Conservation (phyloP, 2,329 filamentous ascomycete species). For the Curvularia sp. region DNA sequence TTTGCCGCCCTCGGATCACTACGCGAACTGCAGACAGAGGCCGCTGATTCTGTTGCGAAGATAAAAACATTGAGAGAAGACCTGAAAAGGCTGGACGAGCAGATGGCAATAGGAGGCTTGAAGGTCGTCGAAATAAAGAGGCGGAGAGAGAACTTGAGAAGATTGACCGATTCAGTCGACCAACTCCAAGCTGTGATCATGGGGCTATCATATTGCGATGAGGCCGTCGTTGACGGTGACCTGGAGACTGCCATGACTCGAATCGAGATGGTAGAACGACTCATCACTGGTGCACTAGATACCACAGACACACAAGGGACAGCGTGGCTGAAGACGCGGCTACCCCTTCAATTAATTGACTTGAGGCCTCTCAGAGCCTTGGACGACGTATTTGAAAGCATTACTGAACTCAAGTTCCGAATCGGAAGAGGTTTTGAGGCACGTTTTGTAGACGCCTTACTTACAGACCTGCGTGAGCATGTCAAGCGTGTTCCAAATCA, state of each 20-base stretch:
- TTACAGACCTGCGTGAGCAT: slow-evolving; percentile 82
- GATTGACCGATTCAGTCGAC: slow-evolving; percentile 79
- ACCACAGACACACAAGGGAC: slow-evolving; percentile 35
- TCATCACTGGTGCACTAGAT: slow-evolving; percentile 76
- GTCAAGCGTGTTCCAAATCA: slow-evolving; percentile 72
- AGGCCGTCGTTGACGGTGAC: slow-evolving; percentile 80
- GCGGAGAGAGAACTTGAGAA: slow-evolving; percentile 81
- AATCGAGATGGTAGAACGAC: slow-evolving; percentile 77
- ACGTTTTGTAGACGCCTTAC: slow-evolving; percentile 77
- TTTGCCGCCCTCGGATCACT: slow-evolving; percentile 92
- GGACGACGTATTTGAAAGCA: slow-evolving; percentile 78
- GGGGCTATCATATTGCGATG: slow-evolving; percentile 77
- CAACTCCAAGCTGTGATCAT: slow-evolving; percentile 83
- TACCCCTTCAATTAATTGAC: slow-evolving; percentile 64
- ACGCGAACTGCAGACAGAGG: slow-evolving; percentile 88
- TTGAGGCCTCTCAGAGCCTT: slow-evolving; percentile 79
- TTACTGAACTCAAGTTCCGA: slow-evolving; percentile 76
- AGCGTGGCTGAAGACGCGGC: slow-evolving; percentile 44
- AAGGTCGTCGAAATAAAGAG: slow-evolving; percentile 84
- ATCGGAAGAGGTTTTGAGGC: slow-evolving; percentile 88
- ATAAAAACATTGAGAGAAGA: slow-evolving; percentile 84
- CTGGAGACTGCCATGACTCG: slow-evolving; percentile 79
- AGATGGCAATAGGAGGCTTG: slow-evolving; percentile 84
- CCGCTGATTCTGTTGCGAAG: slow-evolving; percentile 84
- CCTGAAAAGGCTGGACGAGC: slow-evolving; percentile 78